Evolutionary conservation across 108 stramenopile genomes (phyloP).

Genomic region (Parietichytrium sp.): DNA sequence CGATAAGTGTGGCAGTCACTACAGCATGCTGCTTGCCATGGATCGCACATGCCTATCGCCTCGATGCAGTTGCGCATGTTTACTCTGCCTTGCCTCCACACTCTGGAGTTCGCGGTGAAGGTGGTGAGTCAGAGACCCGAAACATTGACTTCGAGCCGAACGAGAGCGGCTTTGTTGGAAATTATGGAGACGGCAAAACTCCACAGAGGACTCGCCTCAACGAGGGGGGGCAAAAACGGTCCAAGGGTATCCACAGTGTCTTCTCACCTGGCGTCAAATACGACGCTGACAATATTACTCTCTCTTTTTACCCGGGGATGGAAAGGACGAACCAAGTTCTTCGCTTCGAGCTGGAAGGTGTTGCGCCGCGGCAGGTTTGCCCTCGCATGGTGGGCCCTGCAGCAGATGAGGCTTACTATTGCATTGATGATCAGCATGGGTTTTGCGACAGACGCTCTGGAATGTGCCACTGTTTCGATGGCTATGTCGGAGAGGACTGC

Average conservation of each 20-base stretch:
- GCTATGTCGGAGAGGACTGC: slow-evolving; percentile 72
- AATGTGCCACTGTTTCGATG: slow-evolving; percentile 72
- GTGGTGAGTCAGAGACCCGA: too few species aligned
- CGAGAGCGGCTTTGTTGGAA: slow-evolving; percentile 10
- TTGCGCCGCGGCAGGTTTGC: neutral
- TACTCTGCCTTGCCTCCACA: too few species aligned
- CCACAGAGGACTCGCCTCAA: neutral
- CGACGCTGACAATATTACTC: neutral
- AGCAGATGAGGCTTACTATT: slow-evolving; percentile 57
- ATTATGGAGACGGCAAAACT: neutral
- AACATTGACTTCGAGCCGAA: slow-evolving; percentile 15
- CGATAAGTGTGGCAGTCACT: too few species aligned
- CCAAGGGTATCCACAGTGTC: neutral
- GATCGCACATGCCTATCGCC: too few species aligned
- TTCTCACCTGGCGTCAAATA: slow-evolving; percentile 26
- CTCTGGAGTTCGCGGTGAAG: too few species aligned
- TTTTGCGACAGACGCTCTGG: slow-evolving; percentile 78
- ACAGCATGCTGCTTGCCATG: too few species aligned
- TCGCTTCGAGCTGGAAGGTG: slow-evolving; percentile 13
- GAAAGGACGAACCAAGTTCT: slow-evolving; percentile 4
- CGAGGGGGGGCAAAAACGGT: neutral
- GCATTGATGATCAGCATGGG: slow-evolving; percentile 62
- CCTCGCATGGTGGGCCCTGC: slow-evolving; percentile 1
- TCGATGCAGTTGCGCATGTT: too few species aligned
- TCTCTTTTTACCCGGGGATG: neutral